Conservation (phyloP, 129 eudicot species). For the Ambrosia artemisiifolia region DNA sequence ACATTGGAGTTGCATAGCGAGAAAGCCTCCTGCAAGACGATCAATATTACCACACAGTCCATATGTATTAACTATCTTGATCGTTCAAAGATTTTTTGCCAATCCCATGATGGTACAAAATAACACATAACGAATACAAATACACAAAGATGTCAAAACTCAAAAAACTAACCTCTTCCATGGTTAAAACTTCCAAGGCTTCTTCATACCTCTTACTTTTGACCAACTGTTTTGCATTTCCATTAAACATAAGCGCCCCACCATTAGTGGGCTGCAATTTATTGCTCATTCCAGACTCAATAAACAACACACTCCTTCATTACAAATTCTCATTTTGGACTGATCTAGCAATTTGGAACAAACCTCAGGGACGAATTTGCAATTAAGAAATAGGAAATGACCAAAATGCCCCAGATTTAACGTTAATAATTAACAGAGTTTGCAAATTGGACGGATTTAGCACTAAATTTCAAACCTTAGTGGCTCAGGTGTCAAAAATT, state of each 20-base stretch:
- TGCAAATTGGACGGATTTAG: no score
- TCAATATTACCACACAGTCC: background rate
- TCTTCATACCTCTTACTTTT: no score
- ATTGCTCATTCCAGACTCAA: constrained; percentile 1
- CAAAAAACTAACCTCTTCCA: constrained; percentile 76
- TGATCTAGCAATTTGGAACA: no score
- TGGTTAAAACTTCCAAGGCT: constrained; percentile 78
- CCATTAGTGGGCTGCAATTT: constrained; percentile 84
- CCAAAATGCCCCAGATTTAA: no score
- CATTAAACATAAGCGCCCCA: constrained; percentile 95
- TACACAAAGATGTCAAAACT: constrained; percentile 5
- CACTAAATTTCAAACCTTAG: no score
- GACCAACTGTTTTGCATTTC: constrained; percentile 65
- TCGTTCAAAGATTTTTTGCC: background rate
- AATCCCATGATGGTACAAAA: background rate
- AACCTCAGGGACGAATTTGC: no score
- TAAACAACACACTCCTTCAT: background rate
- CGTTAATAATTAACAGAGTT: no score
- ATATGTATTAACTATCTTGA: no score
- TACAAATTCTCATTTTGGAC: no score
- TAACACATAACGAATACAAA: background rate
- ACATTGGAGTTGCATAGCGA: constrained; percentile 66
- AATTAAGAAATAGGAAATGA: no score
- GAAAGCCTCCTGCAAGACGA: constrained; percentile 76
- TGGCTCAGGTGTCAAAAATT: no score